Percentiles rank a stretch among this genome's conserved stretches.
Evolutionary conservation across 2,329 filamentous ascomycete genomes (phyloP).

Genomic region (Didymella segeticola): DNA sequence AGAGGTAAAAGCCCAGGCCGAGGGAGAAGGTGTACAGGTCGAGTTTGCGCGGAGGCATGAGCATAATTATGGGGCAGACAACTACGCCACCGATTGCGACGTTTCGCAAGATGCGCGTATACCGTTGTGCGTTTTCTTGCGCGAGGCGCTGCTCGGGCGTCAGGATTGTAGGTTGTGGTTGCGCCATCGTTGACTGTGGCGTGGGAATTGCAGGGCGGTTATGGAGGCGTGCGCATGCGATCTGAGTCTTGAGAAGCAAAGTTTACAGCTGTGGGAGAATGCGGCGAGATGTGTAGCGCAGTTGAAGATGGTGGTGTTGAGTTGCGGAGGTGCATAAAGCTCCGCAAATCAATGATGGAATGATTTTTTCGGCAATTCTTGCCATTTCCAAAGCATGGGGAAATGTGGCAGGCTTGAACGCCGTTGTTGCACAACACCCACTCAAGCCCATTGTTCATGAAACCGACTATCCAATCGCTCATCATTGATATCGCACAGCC

Average conservation of each 20-base stretch:
- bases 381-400: conserved; percentile 12
- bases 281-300: background rate
- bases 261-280: background rate
- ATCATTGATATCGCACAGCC: background rate
- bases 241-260: background rate
- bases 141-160: conserved; percentile 46
- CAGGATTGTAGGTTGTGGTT: conserved; percentile 33
- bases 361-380: conserved; percentile 42
- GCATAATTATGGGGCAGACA: conserved; percentile 60
- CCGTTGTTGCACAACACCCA: background rate
- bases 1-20: conserved; percentile 56
- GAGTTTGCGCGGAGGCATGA: conserved; percentile 67
- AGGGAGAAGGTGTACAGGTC: conserved; percentile 66
- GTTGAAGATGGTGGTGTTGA: conserved; percentile 1
- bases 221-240: conserved; percentile 8
- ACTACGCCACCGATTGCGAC: conserved; percentile 59
- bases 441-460: background rate
- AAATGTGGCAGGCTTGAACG: background rate
- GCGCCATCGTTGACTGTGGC: conserved; percentile 27
- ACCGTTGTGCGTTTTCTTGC: conserved; percentile 39
- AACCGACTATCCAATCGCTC: background rate
- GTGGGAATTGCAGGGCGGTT: background rate
- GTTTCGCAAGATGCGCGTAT: conserved; percentile 49
- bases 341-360: conserved; percentile 41
- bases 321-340: conserved; percentile 5